These are phyloP conservation scores for Lactifluus volemus DNA, from an alignment of 768 basidiomycete species.

Conservation along the genomic window DNA sequence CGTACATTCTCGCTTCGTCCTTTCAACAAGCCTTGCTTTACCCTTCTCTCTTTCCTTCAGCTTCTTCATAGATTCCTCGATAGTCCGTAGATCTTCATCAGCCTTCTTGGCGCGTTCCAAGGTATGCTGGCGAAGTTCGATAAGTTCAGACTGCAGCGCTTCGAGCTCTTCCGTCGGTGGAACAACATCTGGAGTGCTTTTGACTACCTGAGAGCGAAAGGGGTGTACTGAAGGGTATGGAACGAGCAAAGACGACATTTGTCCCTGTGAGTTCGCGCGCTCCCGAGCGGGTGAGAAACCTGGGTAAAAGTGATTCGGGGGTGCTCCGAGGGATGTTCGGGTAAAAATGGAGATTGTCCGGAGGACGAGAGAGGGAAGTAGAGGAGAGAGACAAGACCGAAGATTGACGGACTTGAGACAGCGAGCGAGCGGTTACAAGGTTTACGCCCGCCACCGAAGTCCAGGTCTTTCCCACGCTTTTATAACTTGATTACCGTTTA, in stretches of 20 bases:
- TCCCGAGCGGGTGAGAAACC: conserved; percentile 9
- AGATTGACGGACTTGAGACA: background rate
- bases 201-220: conserved; percentile 53
- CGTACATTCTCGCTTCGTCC: conserved; percentile 69
- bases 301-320: background rate
- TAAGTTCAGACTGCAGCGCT: conserved; percentile 52
- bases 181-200: conserved; percentile 52
- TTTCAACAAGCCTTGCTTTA: conserved; percentile 62
- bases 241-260: conserved; percentile 56
- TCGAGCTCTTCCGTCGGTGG: conserved; percentile 71
- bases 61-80: conserved; percentile 68
- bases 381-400: background rate
- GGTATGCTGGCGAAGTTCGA: conserved; percentile 41
- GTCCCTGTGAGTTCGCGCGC: conserved; percentile 3
- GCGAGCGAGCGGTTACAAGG: conserved; percentile 16
- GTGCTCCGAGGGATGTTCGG: background rate
- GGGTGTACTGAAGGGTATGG: conserved; percentile 40
- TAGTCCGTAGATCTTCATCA: conserved; percentile 59
- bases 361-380: background rate
- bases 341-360: background rate
- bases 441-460: conserved; percentile 20
- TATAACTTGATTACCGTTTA: conserved; percentile 5
- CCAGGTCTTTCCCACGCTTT: conserved; percentile 13
- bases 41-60: conserved; percentile 71
- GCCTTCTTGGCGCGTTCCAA: conserved; percentile 66